Evolutionary conservation across 495 filamentous ascomycete species (phyloP), one percentile per base, ranked within the genome.

Genomic region (Neurospora sp.): DNA sequence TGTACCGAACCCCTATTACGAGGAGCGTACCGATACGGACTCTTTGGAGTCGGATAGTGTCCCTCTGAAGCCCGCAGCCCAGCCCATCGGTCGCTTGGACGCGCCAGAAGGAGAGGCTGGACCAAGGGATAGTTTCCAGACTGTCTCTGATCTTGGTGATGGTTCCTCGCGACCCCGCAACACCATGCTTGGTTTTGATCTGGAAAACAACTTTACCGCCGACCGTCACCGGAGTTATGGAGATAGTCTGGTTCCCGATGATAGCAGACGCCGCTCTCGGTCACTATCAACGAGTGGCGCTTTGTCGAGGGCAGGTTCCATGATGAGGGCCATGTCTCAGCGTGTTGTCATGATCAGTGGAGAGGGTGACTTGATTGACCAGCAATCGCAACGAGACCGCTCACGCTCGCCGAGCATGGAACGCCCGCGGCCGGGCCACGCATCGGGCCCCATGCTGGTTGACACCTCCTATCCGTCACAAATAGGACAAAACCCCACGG

Each of bases 271-370:
- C 40, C 77, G 85, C 72, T 97, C 94, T 5, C 82, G 87, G 61
- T 82, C 84, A 38, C 78, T 84, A 37, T 83, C 88, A 9, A 87
- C 89, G 12, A 86, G 85, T 69, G 88, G 91, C 53, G 90, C 93
- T 42, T 80, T 97, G 71, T 87, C 87, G 27, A 85, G 93, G 75
- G 93, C 96, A 71, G 92, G 94, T 40, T 96, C 94, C 4, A 96
- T 98, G 77, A 91, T 99, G 81, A 92, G 94, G 76, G 94, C 94
- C 75, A 96, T 98, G 89, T 98, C 96, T 22, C 94, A 97, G 82
- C 94, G 96, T 81, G 94, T 99, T 72, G 96, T 98, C 77, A 98
- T 97, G 79, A 85, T 99, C 72, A 97, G 95, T 83, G 97, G 96
- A 78, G 89, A 90, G 68, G 83, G 81, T 3, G 94, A 98, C 74